Percentiles rank a stretch among this genome's conserved stretches.
These are phyloP conservation scores for Apiotrichum domesticum DNA, from an alignment of 1,284 basidiomycete genomes.

Conservation along the genomic window DNA sequence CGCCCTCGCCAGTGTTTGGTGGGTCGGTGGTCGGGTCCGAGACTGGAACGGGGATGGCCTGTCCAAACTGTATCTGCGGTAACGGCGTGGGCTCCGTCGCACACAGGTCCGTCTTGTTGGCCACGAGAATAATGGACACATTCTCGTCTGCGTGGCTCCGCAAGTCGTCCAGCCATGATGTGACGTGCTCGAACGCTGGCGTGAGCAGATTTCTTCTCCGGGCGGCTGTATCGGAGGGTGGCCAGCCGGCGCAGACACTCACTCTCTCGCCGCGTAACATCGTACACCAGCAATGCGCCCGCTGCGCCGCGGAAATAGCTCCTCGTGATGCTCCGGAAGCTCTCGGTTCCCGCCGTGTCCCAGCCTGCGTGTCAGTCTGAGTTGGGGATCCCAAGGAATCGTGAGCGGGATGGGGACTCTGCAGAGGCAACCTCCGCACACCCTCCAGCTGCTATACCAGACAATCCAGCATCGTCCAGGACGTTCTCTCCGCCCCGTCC, in stretches of 20 bases:
- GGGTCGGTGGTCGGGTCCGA: neutral
- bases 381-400: no score
- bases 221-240: no score
- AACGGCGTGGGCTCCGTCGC: constrained; percentile 19
- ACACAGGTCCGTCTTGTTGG: constrained; percentile 44
- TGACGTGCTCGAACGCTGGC: constrained; percentile 41
- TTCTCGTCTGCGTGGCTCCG: constrained; percentile 40
- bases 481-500: no score
- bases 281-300: constrained; percentile 86
- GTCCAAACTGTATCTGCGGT: constrained; percentile 29
- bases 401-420: no score
- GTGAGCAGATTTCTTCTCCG: neutral
- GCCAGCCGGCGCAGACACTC: constrained; percentile 11
- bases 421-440: no score
- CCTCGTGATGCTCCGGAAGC: constrained; percentile 64
- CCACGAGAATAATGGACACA: constrained; percentile 41
- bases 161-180: constrained; percentile 40
- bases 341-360: constrained; percentile 45
- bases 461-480: no score
- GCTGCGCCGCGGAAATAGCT: constrained; percentile 95
- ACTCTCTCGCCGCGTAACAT: constrained; percentile 69
- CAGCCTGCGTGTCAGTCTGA: constrained; percentile 29
- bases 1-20: neutral
- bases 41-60: constrained; percentile 20
- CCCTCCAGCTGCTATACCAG: no score